These are phyloP conservation scores for Cercis canadensis DNA, from an alignment of 306 rosid species.

Conservation along the genomic window DNA sequence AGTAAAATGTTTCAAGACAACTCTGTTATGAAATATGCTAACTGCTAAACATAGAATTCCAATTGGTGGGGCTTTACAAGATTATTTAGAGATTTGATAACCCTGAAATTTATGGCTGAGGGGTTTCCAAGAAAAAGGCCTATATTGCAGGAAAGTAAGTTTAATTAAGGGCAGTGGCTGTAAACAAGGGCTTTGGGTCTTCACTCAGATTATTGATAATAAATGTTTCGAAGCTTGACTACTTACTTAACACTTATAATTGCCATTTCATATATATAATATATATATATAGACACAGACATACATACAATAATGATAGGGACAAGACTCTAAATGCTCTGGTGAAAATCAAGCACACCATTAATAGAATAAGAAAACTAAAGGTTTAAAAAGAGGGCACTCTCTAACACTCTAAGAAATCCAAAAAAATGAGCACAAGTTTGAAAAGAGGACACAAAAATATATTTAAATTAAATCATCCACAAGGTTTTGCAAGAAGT, in stretches of 20 bases:
- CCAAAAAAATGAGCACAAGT: background rate
- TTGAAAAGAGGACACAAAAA: background rate
- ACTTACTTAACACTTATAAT: background rate
- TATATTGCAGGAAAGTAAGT: background rate
- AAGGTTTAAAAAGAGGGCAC: too few relatives aligned
- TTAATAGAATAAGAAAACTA: background rate
- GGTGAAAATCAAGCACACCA: background rate
- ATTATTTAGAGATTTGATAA: background rate
- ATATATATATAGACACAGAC: too few relatives aligned
- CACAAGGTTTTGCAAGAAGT: background rate
- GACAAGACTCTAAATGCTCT: background rate
- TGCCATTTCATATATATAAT: too few relatives aligned
- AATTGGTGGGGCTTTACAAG: background rate
- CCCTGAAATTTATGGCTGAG: background rate
- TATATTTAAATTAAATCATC: background rate
- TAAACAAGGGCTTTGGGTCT: background rate
- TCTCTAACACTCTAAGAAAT: too few relatives aligned
- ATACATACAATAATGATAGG: background rate
- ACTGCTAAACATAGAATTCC: background rate
- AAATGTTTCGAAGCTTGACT: slow-evolving; percentile 5
- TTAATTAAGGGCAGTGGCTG: background rate
- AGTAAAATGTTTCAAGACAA: background rate
- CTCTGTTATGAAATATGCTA: background rate
- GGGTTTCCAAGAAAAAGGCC: background rate
- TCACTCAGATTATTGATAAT: background rate